Base-by-base conservation (phyloP, 306 rosid species). In the Arachis stenosperma region DNA sequence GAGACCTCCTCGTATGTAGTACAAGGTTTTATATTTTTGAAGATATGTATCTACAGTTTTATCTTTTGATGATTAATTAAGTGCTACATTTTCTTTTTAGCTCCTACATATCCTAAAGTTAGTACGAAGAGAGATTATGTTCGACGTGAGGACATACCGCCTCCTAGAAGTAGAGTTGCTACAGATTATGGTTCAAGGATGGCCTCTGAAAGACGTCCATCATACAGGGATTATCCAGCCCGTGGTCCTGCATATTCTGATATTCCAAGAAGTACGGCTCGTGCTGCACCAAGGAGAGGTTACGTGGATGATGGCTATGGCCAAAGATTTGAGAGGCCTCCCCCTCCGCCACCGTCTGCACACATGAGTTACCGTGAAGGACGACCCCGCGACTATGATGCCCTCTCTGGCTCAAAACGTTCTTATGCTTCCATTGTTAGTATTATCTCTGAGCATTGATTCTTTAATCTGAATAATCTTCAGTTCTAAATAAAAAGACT, bases 381-480 rank as follows among this genome's bases (percentile, higher is more conserved):
- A 29, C 96, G 96, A 27, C 84, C 90, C n/a, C 98, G 92, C 63
- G 98, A 91, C 76, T 95, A 91, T 75, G 99, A 95, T 39, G 40
- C 92, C 9, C 54, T 90, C 6, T 82, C 95, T 63, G 98, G 99
- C 15, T 91, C 99, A 57, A 95, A 95, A 67, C 99, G 99, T 36
- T 81, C 96, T 61, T 95, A 91, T 81, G 79, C 90, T 70, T 78
- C 95, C 3, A 64, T 95, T 58, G 99, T 91, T 47, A 79, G 92
- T 85, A 37, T 74, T 64, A 29, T 39, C 54, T 43, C 9, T 56
- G 9, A 56, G 36, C 37, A 56, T 70, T 42, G 70, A 15, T 47
- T 53, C 8, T 15, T 52, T 51, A 7, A 64, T 71, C 40, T 40
- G 22, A 10, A 17, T 50, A n/a, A n/a, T 53, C 3, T 8, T 58